phyloP scores from a whole-genome alignment of 768 basidiomycete species.

The Mycena latifolia region DNA sequence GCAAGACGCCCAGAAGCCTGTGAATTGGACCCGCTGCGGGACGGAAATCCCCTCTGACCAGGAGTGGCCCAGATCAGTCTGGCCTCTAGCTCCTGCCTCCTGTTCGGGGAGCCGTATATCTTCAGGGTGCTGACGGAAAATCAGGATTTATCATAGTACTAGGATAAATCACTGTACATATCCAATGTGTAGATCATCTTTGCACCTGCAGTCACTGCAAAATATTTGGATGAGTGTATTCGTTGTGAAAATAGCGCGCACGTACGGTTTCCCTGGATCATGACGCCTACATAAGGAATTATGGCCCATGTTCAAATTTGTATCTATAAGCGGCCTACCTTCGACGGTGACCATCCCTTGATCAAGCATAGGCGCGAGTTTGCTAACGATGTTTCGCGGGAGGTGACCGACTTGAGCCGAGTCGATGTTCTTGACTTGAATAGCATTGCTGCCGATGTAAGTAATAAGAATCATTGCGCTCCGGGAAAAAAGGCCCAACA shows the following conservation, averaged over 20 bases:
- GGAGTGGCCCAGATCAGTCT: constrained; percentile 83
- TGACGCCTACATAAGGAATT: constrained; percentile 40
- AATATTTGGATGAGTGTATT: background rate
- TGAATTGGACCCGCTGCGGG: constrained; percentile 37
- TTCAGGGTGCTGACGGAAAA: constrained; percentile 65
- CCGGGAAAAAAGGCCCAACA: constrained; percentile 16
- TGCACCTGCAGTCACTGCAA: constrained; percentile 10
- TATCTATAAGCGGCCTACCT: constrained; percentile 54
- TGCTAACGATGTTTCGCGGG: constrained; percentile 66
- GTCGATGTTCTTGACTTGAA: constrained; percentile 85
- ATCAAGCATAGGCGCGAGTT: constrained; percentile 82
- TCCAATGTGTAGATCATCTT: constrained; percentile 61
- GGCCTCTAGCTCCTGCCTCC: constrained; percentile 71
- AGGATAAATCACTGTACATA: constrained; percentile 56
- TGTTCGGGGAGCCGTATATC: constrained; percentile 78
- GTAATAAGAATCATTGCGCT: background rate
- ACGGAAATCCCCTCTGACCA: constrained; percentile 67
- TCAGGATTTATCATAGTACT: background rate
- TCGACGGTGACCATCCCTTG: constrained; percentile 72
- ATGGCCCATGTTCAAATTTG: constrained; percentile 38
- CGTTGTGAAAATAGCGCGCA: background rate
- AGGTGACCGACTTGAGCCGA: constrained; percentile 86
- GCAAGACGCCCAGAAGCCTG: constrained; percentile 5
- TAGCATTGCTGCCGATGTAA: constrained; percentile 74
- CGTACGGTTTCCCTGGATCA: constrained; percentile 77